A percentile compares a stretch with the other conserved stretches of the same genome.
phyloP scores from a whole-genome alignment of 352 stramenopile genomes.

The Pythium coloratum region DNA sequence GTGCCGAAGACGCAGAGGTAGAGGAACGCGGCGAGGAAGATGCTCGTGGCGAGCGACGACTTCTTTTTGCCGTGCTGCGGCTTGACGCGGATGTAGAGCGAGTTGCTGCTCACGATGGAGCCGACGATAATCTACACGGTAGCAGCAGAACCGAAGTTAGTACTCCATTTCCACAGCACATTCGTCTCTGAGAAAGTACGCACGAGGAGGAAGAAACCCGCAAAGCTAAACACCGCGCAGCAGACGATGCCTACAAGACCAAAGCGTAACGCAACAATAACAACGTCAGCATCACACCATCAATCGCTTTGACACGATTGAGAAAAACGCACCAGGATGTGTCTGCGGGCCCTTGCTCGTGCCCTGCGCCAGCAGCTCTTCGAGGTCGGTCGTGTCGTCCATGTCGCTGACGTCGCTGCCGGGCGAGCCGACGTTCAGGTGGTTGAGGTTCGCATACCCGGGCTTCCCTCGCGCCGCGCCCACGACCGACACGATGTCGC shows the following conservation, averaged over 20 bases:
- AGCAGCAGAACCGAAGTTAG: background rate
- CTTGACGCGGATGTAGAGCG: conserved; percentile 84
- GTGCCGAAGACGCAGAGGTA: conserved; percentile 85
- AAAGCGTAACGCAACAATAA: background rate
- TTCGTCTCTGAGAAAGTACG: background rate
- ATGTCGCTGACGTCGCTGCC: conserved; percentile 76
- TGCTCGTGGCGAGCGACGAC: conserved; percentile 80
- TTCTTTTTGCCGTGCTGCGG: conserved; percentile 81
- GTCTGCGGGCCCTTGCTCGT: conserved; percentile 73
- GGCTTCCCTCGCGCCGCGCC: conserved; percentile 56
- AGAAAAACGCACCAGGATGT: conserved; percentile 47
- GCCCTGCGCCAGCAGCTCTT: conserved; percentile 74
- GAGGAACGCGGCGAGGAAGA: conserved; percentile 85
- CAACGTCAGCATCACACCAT: background rate
- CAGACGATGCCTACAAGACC: conserved; percentile 57
- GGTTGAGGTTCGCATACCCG: conserved; percentile 82
- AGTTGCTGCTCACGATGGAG: conserved; percentile 85
- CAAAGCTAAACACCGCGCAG: conserved; percentile 75
- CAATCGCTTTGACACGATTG: background rate
- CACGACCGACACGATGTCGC: conserved; percentile 68
- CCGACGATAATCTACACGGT: conserved; percentile 69
- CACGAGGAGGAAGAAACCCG: conserved; percentile 74
- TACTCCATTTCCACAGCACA: background rate
- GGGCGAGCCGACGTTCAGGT: conserved; percentile 77
- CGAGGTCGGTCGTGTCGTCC: conserved; percentile 75